Evolutionary conservation across 176 grass and related monocot genomes (phyloP).

Genomic region (Cymbopogon citratus): DNA sequence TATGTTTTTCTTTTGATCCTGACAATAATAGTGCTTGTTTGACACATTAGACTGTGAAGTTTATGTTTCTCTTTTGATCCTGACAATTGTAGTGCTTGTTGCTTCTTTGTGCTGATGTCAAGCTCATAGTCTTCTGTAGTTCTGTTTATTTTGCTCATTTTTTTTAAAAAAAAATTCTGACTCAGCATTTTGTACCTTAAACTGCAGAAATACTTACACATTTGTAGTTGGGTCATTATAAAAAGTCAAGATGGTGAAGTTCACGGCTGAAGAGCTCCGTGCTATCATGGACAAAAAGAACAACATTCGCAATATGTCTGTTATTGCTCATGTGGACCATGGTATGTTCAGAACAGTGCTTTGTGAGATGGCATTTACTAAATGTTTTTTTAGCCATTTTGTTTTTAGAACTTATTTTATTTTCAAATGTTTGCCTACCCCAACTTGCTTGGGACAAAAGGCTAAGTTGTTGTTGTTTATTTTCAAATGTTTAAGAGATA

Average conservation of each 20-base stretch:
- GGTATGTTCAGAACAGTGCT: not conserved
- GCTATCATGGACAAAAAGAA: not conserved
- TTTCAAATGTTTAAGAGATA: not conserved
- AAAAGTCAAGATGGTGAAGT: not conserved
- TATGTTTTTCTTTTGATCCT: not conserved
- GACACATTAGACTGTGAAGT: not conserved
- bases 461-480: no score
- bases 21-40: not conserved
- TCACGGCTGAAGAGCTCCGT: not conserved
- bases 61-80: not conserved
- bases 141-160: not conserved
- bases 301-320: not conserved
- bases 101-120: not conserved
- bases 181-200: not conserved
- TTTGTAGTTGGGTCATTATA: not conserved
- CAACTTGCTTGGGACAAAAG: no score
- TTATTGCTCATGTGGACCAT: not conserved
- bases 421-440: slow-evolving; percentile 3
- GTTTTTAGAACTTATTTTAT: not conserved
- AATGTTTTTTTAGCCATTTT: no score
- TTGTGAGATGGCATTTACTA: not conserved
- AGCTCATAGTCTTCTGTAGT: not conserved
- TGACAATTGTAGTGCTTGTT: not conserved
- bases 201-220: not conserved
- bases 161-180: not conserved